Evolutionary conservation across 1,139 yeast genomes (phyloP), one percentile per base, ranked within the genome.

Genomic region (Candida neerlandica): DNA sequence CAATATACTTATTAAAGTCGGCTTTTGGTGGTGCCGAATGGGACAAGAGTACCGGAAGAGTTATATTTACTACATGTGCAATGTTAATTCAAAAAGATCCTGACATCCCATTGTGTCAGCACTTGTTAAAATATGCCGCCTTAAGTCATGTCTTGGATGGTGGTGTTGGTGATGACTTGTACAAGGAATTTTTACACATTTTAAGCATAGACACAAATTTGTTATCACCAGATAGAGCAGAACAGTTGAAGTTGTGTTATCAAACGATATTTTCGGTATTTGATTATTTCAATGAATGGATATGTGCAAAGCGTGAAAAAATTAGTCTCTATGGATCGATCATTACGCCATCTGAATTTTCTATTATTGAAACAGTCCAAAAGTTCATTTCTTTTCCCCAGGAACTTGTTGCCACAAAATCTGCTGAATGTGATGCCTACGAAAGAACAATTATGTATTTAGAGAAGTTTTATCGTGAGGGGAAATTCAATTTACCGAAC

Each of bases 361-460:
- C 34, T 15, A 73, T 73, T 49, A 66, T 78, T 5, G 57, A 58
- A 16, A 58, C 61, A 23, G 76, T 76, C 3, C 81, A 81, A 45
- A 56, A 55, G 1, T 81, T 90, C 50, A 60, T 88, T 33, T 67
- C 65, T 2, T 80, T 92, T 15, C 89, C 96, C 0, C 82, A 85
- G 38, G 83, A 82, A 43, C 63, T 87, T 21, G 75, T 95, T 59
- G 97, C 97, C 0, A 73, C 78, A 38, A 78, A 94, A 48, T 87
- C 98, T 0, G 80, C 90, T 2, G 91, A 89, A 55, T 89, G 96
- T 55, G 88, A 85, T 48, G 85, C 96, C 0, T 90, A 84, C 60
- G 97, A 96, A 53, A 76, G 98, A 47, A 90, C 98, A 0, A 84
- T 94, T n/a, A 73, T 92, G 51, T 90, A 90, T 62, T 74, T 90